A percentile compares a stretch with the other conserved stretches of the same genome.
phyloP scores from a whole-genome alignment of 257 asterid species.

The Solanum chiquidenum region DNA sequence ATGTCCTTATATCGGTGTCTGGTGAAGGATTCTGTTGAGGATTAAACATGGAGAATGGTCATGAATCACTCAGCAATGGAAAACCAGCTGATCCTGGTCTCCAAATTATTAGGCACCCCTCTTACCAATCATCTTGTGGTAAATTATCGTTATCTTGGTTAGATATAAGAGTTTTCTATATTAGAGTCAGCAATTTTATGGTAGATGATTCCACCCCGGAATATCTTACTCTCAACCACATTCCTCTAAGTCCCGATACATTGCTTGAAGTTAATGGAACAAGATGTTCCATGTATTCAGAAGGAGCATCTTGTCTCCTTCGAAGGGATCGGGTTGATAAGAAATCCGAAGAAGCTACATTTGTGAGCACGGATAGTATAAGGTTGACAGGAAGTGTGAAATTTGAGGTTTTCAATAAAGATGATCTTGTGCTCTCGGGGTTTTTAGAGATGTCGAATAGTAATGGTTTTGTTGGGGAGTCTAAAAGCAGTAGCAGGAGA shows the following conservation, averaged over 20 bases:
- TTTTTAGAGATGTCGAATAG: conserved; percentile 42
- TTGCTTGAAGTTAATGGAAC: conserved; percentile 73
- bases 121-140: conserved; percentile 27
- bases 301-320: conserved; percentile 56
- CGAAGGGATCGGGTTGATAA: conserved; percentile 68
- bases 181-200: conserved; percentile 57
- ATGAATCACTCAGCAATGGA: conserved; percentile 42
- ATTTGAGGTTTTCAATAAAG: conserved; percentile 59
- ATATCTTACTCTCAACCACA: conserved; percentile 53
- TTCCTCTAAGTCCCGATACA: conserved; percentile 54
- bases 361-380: conserved; percentile 69
- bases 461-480: conserved; percentile 47
- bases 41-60: conserved; percentile 46
- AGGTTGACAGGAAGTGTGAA: conserved; percentile 60
- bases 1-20: conserved; percentile 13
- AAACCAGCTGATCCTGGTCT: conserved; percentile 34
- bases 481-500: conserved; percentile 12
- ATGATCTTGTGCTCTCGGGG: conserved; percentile 59
- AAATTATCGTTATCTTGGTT: conserved; percentile 43
- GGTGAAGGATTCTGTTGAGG: conserved; percentile 24
- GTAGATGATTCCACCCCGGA: conserved; percentile 70
- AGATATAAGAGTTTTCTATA: conserved; percentile 55
- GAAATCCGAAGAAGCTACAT: conserved; percentile 84
- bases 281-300: conserved; percentile 51
- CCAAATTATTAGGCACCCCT: conserved; percentile 46